Base-by-base conservation (phyloP, 1,139 yeast species). In the Yamadazyma triangularis region DNA sequence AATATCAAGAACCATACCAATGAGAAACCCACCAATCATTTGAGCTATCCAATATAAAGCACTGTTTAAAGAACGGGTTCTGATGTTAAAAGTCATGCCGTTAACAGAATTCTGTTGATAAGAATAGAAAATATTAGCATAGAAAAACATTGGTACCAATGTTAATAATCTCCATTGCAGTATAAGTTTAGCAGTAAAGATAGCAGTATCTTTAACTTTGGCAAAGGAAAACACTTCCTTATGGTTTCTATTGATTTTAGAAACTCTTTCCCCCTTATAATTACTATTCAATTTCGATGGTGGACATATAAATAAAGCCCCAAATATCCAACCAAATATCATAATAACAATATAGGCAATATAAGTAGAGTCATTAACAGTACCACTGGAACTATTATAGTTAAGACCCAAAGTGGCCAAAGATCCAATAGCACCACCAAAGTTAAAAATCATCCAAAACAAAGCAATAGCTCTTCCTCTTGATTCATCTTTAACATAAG, bases 81-180 rank as follows among this genome's bases (percentile, higher is more conserved):
- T 64, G 34, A 74, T 53, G 45, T 69, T 71, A 56, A 75, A 77
- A 36, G 72, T 59, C 20, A 72, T 73, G 18, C 69, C 71, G 47
- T 76, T 76, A 49, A 69, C 61, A 36, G 70, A 73, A 47, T 74
- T 73, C 46, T 73, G 75, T 54, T 76, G 81, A 53, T 76, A 76
- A 23, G 80, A 72, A 60, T 73, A 73, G 58, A 74, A 76, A 76
- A 78, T 75, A 58, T 76, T 76, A 25, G 80, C 71, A 10, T 77
- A 64, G 45, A 72, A 71, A 51, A 75, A 76, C 72, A 73, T 69
- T 27, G 78, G 78, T 63, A 74, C 73, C 47, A 77, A 45, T 22
- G 69, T 42, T 27, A 62, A 44, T 36, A 70, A 67, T 22, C 48
- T 45, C 34, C 51, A 53, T 32, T 36, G 15, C 37, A 29, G 15